Evolutionary conservation across 2,329 filamentous ascomycete species (phyloP).

Genomic region (Didymella sp.): DNA sequence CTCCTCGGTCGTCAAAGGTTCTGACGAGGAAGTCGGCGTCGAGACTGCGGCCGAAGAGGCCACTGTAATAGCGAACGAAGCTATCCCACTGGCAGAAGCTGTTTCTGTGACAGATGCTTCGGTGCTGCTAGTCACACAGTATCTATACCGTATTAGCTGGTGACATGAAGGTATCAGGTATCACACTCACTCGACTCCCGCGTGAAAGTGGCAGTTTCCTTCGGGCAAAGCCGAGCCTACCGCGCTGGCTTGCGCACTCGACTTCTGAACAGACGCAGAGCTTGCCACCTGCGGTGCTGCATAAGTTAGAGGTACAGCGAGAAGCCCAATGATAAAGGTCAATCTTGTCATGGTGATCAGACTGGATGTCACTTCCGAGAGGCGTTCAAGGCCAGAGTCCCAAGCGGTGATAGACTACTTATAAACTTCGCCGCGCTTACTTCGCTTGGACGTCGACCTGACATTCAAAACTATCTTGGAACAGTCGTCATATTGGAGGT

Average conservation of each 20-base stretch:
- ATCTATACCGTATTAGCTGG: background rate
- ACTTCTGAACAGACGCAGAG: background rate
- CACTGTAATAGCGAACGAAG: background rate
- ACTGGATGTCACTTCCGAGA: background rate
- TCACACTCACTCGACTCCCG: background rate
- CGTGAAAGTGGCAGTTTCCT: background rate
- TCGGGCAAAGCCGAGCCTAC: background rate
- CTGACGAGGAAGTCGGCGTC: slow-evolving; percentile 1
- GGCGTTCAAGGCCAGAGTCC: background rate
- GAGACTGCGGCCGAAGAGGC: background rate
- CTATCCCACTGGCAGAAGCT: too few relatives aligned
- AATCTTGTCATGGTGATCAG: background rate
- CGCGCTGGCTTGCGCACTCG: background rate
- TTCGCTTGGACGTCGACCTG: background rate
- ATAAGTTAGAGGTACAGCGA: background rate
- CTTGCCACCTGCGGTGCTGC: slow-evolving; percentile 9
- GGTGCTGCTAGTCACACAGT: background rate
- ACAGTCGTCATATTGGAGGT: background rate
- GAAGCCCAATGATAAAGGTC: background rate
- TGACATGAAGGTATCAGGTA: background rate
- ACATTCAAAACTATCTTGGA: background rate
- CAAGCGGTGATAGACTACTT: background rate
- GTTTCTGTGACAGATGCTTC: background rate
- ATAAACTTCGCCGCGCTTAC: background rate
- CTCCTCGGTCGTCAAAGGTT: slow-evolving; percentile 24